These are phyloP conservation scores for Penicillium sclerotiorum DNA, from an alignment of 2,329 filamentous ascomycete species.

Conservation along the genomic window DNA sequence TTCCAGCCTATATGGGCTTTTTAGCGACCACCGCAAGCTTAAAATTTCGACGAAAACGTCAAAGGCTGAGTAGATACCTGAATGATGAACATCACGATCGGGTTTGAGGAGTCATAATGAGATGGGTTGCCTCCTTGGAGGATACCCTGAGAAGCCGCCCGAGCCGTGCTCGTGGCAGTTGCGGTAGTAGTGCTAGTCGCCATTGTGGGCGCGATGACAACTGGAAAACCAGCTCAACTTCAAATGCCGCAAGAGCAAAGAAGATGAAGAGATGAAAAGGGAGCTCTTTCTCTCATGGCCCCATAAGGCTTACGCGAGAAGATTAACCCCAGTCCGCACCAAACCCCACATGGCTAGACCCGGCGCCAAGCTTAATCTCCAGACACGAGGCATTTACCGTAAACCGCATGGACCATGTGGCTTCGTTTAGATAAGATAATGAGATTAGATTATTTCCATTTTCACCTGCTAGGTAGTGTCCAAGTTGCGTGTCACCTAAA, in stretches of 20 bases:
- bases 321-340: no score
- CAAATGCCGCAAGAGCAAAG: background rate
- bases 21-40: background rate
- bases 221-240: background rate
- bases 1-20: conserved; percentile 66
- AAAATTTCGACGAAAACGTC: background rate
- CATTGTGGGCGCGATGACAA: background rate
- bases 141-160: conserved; percentile 63
- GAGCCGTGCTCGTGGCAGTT: conserved; percentile 6
- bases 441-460: no score
- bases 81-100: conserved; percentile 75
- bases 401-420: no score
- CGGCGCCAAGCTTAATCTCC: background rate
- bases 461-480: no score
- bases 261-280: background rate
- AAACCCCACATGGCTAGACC: background rate
- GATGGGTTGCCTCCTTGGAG: conserved; percentile 72
- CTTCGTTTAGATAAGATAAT: no score
- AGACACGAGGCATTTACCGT: no score
- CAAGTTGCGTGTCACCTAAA: no score
- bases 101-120: conserved; percentile 69
- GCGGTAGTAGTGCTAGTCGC: conserved; percentile 10
- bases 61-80: conserved; percentile 52
- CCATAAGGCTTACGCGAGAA: background rate
- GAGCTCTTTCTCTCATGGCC: background rate